Conservation (phyloP, 768 basidiomycete species). For the Macrolepiota fuliginosa region DNA sequence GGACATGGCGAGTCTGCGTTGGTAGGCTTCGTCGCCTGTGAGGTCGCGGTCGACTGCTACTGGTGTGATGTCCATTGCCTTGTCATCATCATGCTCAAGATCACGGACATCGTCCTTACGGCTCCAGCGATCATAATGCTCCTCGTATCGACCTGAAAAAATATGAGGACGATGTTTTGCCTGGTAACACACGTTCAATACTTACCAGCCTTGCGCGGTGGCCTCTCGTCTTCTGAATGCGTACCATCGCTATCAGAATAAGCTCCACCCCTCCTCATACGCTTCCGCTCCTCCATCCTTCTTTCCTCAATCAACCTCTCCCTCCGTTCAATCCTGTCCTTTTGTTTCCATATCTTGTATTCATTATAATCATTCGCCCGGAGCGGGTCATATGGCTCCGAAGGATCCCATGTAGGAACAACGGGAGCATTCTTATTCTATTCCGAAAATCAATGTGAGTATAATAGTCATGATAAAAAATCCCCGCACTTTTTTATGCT, state of each 20-base stretch:
- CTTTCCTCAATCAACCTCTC: slow-evolving; percentile 62
- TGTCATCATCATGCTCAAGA: slow-evolving; percentile 18
- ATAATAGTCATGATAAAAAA: not conserved
- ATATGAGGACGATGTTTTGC: not conserved
- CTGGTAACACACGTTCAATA: not conserved
- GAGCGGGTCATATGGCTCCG: slow-evolving; percentile 75
- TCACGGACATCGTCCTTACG: slow-evolving; percentile 39
- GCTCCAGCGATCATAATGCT: slow-evolving; percentile 51
- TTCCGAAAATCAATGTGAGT: not conserved
- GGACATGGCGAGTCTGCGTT: slow-evolving; percentile 74
- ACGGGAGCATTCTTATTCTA: slow-evolving; percentile 62
- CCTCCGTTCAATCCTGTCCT: slow-evolving; percentile 72
- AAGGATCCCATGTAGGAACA: slow-evolving; percentile 69
- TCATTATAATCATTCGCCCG: slow-evolving; percentile 90
- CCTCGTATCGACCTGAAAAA: slow-evolving; percentile 46
- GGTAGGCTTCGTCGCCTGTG: slow-evolving; percentile 80
- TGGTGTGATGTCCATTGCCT: slow-evolving; percentile 23
- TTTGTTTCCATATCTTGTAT: slow-evolving; percentile 78
- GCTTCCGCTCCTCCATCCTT: slow-evolving; percentile 55
- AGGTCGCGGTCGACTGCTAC: slow-evolving; percentile 39
- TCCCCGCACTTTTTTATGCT: slow-evolving; percentile 58
- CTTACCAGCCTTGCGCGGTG: slow-evolving; percentile 67
- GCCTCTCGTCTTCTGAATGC: slow-evolving; percentile 65
- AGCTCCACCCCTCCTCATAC: slow-evolving; percentile 51
- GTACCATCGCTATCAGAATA: slow-evolving; percentile 67